phyloP scores from a whole-genome alignment of 2,329 filamentous ascomycete genomes.

The Aspergillus glaucus region DNA sequence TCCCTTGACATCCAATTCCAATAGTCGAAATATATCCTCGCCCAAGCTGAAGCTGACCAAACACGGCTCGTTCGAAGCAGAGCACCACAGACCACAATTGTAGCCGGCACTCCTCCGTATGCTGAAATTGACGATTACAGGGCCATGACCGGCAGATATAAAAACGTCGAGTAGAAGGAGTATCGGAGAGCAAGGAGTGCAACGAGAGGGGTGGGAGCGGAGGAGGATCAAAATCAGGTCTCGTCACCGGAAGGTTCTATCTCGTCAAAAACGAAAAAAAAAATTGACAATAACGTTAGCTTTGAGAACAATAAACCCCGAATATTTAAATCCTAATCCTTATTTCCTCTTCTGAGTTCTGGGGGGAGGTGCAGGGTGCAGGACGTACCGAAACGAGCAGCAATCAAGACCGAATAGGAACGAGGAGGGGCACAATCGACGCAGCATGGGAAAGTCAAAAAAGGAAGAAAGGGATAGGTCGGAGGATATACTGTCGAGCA shows the following conservation, averaged over 20 bases:
- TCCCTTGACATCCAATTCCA: too few species aligned
- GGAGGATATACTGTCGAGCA: conserved; percentile 6
- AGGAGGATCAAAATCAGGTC: too few species aligned
- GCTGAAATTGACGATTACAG: conserved; percentile 17
- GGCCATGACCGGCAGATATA: conserved; percentile 20
- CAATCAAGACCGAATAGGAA: conserved; percentile 5
- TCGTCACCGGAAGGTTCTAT: too few species aligned
- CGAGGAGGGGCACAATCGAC: conserved; percentile 8
- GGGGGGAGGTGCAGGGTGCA: too few species aligned
- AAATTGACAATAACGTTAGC: too few species aligned
- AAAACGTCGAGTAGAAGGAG: not conserved
- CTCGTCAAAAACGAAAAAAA: too few species aligned
- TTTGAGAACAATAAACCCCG: too few species aligned
- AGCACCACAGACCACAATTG: conserved; percentile 17
- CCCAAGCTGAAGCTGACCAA: not conserved
- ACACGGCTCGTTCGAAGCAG: conserved; percentile 4
- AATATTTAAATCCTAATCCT: too few species aligned
- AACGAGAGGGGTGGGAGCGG: too few species aligned
- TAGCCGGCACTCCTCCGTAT: conserved; percentile 10
- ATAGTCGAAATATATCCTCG: too few species aligned
- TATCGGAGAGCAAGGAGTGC: not conserved
- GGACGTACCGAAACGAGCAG: not conserved
- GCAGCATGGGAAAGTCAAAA: conserved; percentile 13
- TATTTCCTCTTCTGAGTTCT: too few species aligned
- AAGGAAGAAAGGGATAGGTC: too few species aligned